phyloP scores from a whole-genome alignment of 306 rosid genomes.

The Trichosanthes cucumerina region DNA sequence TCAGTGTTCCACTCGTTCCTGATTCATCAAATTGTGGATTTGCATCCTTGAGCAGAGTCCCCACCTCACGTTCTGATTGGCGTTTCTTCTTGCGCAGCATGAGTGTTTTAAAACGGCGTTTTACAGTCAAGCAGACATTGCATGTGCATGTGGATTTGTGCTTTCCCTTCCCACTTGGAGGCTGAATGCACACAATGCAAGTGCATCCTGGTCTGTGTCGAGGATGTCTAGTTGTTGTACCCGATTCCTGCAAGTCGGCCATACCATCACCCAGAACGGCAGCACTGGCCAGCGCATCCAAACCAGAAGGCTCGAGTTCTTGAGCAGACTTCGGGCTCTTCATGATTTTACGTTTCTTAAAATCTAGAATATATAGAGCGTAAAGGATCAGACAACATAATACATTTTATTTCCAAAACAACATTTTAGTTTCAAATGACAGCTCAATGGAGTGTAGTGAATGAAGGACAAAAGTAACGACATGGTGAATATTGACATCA shows the following conservation, averaged over 20 bases:
- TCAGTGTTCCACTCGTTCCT: slow-evolving; percentile 27
- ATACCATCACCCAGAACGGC: slow-evolving; percentile 72
- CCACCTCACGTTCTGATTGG: slow-evolving; percentile 55
- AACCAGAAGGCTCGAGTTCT: slow-evolving; percentile 60
- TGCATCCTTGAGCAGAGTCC: slow-evolving; percentile 2
- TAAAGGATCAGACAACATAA: background rate
- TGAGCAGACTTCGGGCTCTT: slow-evolving; percentile 32
- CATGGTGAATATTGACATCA: background rate
- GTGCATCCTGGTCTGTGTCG: slow-evolving; percentile 91
- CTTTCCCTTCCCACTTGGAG: slow-evolving; percentile 94
- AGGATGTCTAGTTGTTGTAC: slow-evolving; percentile 85
- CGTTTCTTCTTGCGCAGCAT: slow-evolving; percentile 84
- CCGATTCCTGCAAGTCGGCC: slow-evolving; percentile 40
- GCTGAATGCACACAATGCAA: slow-evolving; percentile 93
- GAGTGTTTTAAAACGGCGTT: slow-evolving; percentile 88
- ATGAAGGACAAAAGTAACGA: background rate
- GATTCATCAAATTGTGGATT: slow-evolving; percentile 15
- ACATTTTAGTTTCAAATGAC: slow-evolving; percentile 5
- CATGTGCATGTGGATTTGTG: slow-evolving; percentile 81
- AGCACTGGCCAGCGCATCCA: slow-evolving; percentile 87
- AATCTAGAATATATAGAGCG: slow-evolving; percentile 28
- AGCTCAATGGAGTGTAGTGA: background rate
- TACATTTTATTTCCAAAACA: slow-evolving; percentile 1
- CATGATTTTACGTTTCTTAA: slow-evolving; percentile 42
- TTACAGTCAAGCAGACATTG: slow-evolving; percentile 85